Evolutionary conservation across 345 rosid species (phyloP).

Genomic region (Salix exigua): DNA sequence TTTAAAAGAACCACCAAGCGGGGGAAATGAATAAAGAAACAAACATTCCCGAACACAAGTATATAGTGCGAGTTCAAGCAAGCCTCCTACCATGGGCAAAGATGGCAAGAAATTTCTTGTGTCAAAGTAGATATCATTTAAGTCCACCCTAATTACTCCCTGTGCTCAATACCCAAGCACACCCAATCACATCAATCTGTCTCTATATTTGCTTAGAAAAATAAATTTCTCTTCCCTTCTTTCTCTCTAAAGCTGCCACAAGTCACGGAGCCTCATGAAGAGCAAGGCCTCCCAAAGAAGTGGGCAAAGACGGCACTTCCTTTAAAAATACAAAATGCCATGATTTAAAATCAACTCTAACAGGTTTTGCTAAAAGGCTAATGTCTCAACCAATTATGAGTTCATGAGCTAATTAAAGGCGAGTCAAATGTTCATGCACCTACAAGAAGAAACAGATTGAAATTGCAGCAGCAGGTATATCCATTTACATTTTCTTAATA

Average conservation of each 20-base stretch:
- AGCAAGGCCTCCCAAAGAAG: not conserved
- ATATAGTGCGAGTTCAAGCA: not conserved
- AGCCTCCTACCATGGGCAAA: not conserved
- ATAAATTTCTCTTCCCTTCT: not conserved
- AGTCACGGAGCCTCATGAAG: not conserved
- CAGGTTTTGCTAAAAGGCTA: not conserved
- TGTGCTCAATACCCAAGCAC: not conserved
- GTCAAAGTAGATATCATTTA: not conserved
- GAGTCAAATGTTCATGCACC: not conserved
- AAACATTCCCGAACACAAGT: not conserved
- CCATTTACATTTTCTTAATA: not conserved
- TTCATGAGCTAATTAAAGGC: not conserved
- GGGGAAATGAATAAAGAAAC: not conserved
- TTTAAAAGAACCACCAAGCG: not conserved
- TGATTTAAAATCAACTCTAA: not conserved
- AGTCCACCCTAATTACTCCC: not conserved
- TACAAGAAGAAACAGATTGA: not conserved
- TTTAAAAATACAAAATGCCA: not conserved
- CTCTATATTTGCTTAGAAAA: not conserved
- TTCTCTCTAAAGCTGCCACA: not conserved
- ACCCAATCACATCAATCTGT: not conserved
- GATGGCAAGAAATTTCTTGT: not conserved
- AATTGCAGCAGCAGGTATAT: not conserved
- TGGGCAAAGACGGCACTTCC: not conserved
- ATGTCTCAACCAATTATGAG: not conserved